These are phyloP conservation scores for Eimeria necatrix DNA, from an alignment of 169 alveolate species.

Conservation along the genomic window DNA sequence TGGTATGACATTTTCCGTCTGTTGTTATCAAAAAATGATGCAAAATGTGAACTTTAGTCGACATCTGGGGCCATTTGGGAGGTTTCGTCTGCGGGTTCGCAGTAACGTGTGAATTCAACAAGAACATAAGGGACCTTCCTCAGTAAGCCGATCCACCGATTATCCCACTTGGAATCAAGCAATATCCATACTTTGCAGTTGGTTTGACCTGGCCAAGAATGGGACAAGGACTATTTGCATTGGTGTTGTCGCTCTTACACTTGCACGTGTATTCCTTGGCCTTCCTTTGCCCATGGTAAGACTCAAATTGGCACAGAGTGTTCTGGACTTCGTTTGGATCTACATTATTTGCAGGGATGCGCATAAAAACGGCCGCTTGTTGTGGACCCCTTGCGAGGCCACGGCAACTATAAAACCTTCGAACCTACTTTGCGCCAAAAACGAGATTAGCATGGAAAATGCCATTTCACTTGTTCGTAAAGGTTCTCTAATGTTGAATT, in stretches of 20 bases:
- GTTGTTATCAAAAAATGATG: background rate
- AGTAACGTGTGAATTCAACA: conserved; percentile 70
- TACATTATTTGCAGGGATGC: conserved; percentile 24
- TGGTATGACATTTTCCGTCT: background rate
- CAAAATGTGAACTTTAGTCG: conserved; percentile 6
- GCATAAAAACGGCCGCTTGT: conserved; percentile 23
- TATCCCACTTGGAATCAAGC: background rate
- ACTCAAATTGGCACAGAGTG: background rate
- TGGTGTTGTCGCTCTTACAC: conserved; percentile 59
- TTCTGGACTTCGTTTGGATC: background rate
- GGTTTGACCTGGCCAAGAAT: conserved; percentile 56
- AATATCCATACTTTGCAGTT: background rate
- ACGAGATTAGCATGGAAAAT: conserved; percentile 71
- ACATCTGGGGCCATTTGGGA: conserved; percentile 76
- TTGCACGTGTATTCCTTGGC: conserved; percentile 69
- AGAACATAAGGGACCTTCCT: conserved; percentile 70
- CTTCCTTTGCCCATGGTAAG: conserved; percentile 71
- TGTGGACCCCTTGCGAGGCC: conserved; percentile 19
- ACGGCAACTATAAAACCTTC: conserved; percentile 18
- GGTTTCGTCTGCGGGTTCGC: conserved; percentile 79
- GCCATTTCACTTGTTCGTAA: conserved; percentile 45
- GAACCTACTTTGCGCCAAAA: conserved; percentile 14
- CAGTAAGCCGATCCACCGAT: background rate
- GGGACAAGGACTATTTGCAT: conserved; percentile 59
- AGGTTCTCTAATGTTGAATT: conserved; percentile 64